Evolutionary conservation across 2,329 filamentous ascomycete species (phyloP), one percentile per base, ranked within the genome.

Genomic region (Talaromyces albobiverticillius): DNA sequence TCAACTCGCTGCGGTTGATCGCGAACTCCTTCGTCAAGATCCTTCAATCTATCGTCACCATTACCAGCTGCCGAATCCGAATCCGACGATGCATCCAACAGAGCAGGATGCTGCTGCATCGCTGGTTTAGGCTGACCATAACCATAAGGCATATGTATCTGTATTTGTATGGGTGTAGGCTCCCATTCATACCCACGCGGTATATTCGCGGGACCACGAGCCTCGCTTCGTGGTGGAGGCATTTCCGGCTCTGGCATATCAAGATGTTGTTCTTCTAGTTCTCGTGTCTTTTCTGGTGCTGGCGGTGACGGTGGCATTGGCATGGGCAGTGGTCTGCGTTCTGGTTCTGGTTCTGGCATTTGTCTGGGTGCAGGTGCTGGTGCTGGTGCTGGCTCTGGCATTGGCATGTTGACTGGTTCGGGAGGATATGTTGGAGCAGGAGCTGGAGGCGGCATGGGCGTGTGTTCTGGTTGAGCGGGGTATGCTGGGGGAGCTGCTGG

Each of bases 121-220:
- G n/a, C n/a, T n/a, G n/a, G n/a, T n/a, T n/a, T n/a, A n/a, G n/a
- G n/a, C n/a, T n/a, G n/a, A n/a, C n/a, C n/a, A n/a, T n/a, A n/a
- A n/a, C n/a, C n/a, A n/a, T n/a, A n/a, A n/a, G n/a, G n/a, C n/a
- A n/a, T n/a, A n/a, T n/a, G n/a, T n/a, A n/a, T n/a, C n/a, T n/a
- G n/a, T n/a, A n/a, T n/a, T n/a, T n/a, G n/a, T 29, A 29, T 29
- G 7, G 34, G 31, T 10, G 10, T 29, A 22, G 41, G n/a, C 7
- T 52, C 50, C 50, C 50, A 52, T 20, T 52, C 23, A n/a, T 52
- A 52, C 8, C 29, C 41, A 16, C 41, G 22, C 11, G 50, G 50
- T 38, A 45, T 36, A 26, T 31, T 41, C 22, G 9, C 26, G 10
- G 10, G 36, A 31, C 42, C 14, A 23, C 18, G 18, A n/a, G 16